phyloP scores from a whole-genome alignment of 202 grass and related monocot genomes.

The Cymbopogon flexuosus region DNA sequence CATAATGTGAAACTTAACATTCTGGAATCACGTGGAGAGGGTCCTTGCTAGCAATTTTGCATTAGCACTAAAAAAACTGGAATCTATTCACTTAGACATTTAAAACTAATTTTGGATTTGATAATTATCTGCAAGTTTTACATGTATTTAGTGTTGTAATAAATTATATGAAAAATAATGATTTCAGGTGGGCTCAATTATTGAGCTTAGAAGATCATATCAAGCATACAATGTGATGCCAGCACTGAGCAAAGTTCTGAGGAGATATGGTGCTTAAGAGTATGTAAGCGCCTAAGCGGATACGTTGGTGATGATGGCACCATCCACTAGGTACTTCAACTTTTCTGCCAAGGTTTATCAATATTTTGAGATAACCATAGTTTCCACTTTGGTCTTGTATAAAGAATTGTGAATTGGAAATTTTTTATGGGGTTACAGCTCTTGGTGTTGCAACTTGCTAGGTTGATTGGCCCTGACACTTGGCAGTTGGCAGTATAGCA shows the following conservation, averaged over 20 bases:
- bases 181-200: conserved; percentile 94
- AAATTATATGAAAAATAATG: conserved; percentile 8
- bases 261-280: conserved; percentile 80
- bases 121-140: neutral
- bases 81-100: neutral
- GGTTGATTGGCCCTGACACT: neutral
- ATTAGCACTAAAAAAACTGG: neutral
- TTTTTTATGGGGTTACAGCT: neutral
- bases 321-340: conserved; percentile 27
- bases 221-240: conserved; percentile 99
- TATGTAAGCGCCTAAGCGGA: neutral
- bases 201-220: conserved; percentile 94
- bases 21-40: too few species aligned
- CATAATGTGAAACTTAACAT: neutral
- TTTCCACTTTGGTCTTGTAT: neutral
- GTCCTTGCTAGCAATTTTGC: too few species aligned
- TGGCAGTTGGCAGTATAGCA: neutral
- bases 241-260: conserved; percentile 92
- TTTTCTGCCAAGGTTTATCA: neutral
- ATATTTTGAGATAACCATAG: neutral
- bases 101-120: neutral
- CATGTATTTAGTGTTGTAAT: conserved; percentile 2
- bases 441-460: neutral
- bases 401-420: neutral
- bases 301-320: conserved; percentile 6